These are phyloP conservation scores for Carex myosuroides DNA, from an alignment of 176 grass and related monocot genomes.

Conservation along the genomic window DNA sequence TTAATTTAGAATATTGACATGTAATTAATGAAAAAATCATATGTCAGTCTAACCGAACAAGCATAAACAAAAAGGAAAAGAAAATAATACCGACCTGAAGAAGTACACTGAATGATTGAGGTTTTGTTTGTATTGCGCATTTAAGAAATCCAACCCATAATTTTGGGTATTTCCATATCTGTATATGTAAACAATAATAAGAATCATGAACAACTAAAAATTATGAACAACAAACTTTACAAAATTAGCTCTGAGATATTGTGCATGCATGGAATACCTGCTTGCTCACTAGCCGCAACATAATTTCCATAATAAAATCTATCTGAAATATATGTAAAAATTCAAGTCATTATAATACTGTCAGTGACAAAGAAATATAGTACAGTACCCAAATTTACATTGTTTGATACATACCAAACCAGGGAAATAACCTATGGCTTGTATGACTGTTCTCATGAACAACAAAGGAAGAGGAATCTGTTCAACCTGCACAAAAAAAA, in stretches of 20 bases:
- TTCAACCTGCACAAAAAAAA: slow-evolving; percentile 60
- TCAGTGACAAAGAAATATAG: neutral
- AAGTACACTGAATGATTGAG: slow-evolving; percentile 79
- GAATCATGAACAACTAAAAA: neutral
- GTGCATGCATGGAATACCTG: slow-evolving; percentile 37
- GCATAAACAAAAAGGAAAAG: neutral
- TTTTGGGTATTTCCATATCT: slow-evolving; percentile 99
- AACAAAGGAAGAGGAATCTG: slow-evolving; percentile 96
- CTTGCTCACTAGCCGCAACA: slow-evolving; percentile 81
- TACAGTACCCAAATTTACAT: neutral
- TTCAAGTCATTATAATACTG: neutral
- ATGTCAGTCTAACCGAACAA: neutral
- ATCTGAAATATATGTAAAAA: slow-evolving; percentile 40
- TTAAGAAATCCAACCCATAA: slow-evolving; percentile 96
- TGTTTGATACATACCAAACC: slow-evolving; percentile 51
- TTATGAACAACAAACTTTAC: neutral
- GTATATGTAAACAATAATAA: slow-evolving; percentile 19
- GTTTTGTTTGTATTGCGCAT: slow-evolving; percentile 80
- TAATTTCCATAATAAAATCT: slow-evolving; percentile 94
- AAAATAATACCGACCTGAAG: slow-evolving; percentile 58
- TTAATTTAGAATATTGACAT: neutral
- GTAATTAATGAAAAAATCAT: neutral
- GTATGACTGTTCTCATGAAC: slow-evolving; percentile 98
- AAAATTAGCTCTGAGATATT: neutral
- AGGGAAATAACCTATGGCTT: slow-evolving; percentile 79